These are phyloP conservation scores for Acacia acuminata DNA, from an alignment of 306 rosid genomes.

Conservation along the genomic window DNA sequence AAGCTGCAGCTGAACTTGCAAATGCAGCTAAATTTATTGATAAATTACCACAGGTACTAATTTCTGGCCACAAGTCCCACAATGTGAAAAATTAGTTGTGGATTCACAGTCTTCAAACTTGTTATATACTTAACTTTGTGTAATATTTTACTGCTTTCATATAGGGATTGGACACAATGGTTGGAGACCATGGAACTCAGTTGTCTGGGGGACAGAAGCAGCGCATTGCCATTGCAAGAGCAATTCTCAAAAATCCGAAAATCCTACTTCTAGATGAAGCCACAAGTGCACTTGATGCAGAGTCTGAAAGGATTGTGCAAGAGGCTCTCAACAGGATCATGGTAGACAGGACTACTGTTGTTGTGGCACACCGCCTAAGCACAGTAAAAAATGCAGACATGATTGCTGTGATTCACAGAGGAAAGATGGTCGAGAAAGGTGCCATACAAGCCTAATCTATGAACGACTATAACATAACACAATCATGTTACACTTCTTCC, in stretches of 20 bases:
- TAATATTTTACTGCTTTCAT: neutral
- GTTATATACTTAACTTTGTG: neutral
- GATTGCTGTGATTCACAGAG: constrained; percentile 91
- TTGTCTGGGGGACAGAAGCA: constrained; percentile 92
- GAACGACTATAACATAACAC: neutral
- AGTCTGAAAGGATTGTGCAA: constrained; percentile 89
- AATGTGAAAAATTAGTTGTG: neutral
- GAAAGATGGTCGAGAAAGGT: constrained; percentile 96
- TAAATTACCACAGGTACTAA: constrained; percentile 75
- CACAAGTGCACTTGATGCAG: constrained; percentile 93
- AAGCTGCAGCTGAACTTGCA: constrained; percentile 74
- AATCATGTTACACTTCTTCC: neutral
- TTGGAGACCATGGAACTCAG: constrained; percentile 92
- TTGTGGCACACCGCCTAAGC: constrained; percentile 96
- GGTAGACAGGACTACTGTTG: constrained; percentile 79
- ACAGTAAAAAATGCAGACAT: constrained; percentile 80
- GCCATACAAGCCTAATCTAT: constrained; percentile 2
- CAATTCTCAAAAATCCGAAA: constrained; percentile 79
- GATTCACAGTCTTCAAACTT: neutral
- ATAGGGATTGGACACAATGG: constrained; percentile 85
- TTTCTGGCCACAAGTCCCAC: neutral
- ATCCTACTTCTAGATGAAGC: constrained; percentile 91
- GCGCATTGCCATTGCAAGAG: constrained; percentile 91
- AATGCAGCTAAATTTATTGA: constrained; percentile 90
- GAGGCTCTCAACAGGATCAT: constrained; percentile 87